Evolutionary conservation across 2,329 filamentous ascomycete genomes (phyloP).

Genomic region (Calonectria fujianensis): DNA sequence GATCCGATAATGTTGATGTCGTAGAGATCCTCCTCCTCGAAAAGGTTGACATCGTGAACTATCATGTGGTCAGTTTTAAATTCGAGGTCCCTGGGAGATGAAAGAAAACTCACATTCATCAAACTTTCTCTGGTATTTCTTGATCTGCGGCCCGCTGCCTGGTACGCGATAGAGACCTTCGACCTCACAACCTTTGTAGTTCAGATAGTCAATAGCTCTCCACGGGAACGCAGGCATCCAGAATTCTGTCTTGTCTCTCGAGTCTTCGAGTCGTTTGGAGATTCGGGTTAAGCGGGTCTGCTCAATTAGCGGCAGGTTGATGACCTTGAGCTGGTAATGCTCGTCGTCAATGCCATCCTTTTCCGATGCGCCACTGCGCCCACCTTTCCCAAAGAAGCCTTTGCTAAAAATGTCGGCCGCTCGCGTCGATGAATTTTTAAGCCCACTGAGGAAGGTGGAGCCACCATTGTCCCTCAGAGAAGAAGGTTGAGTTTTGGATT

Average conservation of each 20-base stretch:
- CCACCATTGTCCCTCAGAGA: slow-evolving; percentile 76
- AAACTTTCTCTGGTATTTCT: slow-evolving; percentile 94
- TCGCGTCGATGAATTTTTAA: slow-evolving; percentile 53
- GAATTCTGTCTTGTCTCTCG: slow-evolving; percentile 96
- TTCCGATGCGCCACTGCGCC: slow-evolving; percentile 80
- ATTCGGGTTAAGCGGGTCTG: slow-evolving; percentile 95
- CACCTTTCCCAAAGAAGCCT: slow-evolving; percentile 86
- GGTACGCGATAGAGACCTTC: slow-evolving; percentile 95
- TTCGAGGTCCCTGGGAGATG: background rate
- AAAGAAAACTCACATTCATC: slow-evolving; percentile 79
- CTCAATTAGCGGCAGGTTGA: slow-evolving; percentile 89
- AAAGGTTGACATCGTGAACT: slow-evolving; percentile 93
- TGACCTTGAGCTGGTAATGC: slow-evolving; percentile 88
- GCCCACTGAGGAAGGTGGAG: slow-evolving; percentile 53
- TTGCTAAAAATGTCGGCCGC: slow-evolving; percentile 86
- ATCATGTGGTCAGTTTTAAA: slow-evolving; percentile 34
- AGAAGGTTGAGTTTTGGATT: slow-evolving; percentile 70
- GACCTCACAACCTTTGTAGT: slow-evolving; percentile 94
- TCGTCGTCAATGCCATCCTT: slow-evolving; percentile 84
- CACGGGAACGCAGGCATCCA: slow-evolving; percentile 99
- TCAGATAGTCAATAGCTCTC: slow-evolving; percentile 96
- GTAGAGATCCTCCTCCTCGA: slow-evolving; percentile 90
- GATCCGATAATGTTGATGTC: slow-evolving; percentile 98
- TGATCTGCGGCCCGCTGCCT: slow-evolving; percentile 91
- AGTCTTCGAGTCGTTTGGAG: slow-evolving; percentile 90